Evolutionary conservation across 345 rosid species (phyloP).

Genomic region (Sisymbrium irio): DNA sequence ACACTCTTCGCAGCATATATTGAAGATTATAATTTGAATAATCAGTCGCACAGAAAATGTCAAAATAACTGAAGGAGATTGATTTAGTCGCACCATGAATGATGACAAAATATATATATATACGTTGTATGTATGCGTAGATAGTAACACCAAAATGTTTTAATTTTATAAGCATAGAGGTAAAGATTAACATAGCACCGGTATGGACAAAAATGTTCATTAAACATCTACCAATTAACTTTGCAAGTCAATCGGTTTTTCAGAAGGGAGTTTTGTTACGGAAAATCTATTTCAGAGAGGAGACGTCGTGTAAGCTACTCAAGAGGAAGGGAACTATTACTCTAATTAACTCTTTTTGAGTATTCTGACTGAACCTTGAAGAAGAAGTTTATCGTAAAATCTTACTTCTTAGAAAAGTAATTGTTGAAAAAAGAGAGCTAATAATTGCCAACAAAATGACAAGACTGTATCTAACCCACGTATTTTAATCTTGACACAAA

Average conservation of each 20-base stretch:
- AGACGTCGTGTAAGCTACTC: slow-evolving; percentile 1
- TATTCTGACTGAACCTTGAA: not conserved
- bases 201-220: not conserved
- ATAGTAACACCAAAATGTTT: not conserved
- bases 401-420: not conserved
- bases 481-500: not conserved
- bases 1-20: slow-evolving; percentile 27
- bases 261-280: not conserved
- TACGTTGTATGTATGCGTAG: not conserved
- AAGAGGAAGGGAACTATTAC: not conserved
- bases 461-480: not conserved
- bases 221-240: not conserved
- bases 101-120: not conserved
- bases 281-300: not conserved
- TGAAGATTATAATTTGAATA: slow-evolving; percentile 4
- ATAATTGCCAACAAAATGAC: not conserved
- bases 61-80: not conserved
- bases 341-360: not conserved
- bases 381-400: not conserved
- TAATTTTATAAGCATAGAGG: not conserved
- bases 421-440: not conserved
- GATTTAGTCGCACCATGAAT: slow-evolving; percentile 6
- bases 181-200: not conserved
- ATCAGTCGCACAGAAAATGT: slow-evolving; percentile 11
- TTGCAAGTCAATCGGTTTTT: not conserved